A percentile compares a stretch with the other conserved stretches of the same genome.
Evolutionary conservation across 2,329 filamentous ascomycete species (phyloP).

Genomic region (Fusarium pilosicola): DNA sequence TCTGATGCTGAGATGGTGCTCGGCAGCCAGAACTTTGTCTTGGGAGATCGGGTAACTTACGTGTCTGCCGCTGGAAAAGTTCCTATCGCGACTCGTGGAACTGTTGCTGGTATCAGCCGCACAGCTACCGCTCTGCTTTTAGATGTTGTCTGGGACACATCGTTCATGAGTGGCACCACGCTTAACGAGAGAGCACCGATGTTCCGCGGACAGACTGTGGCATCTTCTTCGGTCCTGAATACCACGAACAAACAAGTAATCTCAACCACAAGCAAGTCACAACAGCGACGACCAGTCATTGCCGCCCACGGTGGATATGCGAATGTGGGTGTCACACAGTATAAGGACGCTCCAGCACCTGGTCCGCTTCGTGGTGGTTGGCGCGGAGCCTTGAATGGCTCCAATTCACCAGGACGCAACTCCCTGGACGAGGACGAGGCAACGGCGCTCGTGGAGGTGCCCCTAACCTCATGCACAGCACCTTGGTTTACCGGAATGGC

Average conservation of each 20-base stretch:
- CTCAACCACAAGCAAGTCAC: slow-evolving; percentile 64
- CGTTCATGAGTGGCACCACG: slow-evolving; percentile 97
- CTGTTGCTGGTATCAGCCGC: slow-evolving; percentile 92
- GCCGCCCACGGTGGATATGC: slow-evolving; percentile 63
- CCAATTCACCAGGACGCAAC: slow-evolving; percentile 51
- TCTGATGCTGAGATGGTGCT: slow-evolving; percentile 93
- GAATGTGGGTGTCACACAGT: slow-evolving; percentile 70
- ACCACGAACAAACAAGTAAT: slow-evolving; percentile 84
- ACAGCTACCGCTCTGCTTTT: slow-evolving; percentile 84
- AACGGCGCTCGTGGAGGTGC: slow-evolving; percentile 51
- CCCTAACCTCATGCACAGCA: slow-evolving; percentile 62
- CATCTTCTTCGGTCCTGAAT: slow-evolving; percentile 89
- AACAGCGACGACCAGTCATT: slow-evolving; percentile 61
- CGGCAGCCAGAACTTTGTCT: slow-evolving; percentile 80
- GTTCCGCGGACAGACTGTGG: slow-evolving; percentile 93
- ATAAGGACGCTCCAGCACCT: slow-evolving; percentile 65
- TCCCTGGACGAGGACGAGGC: slow-evolving; percentile 54
- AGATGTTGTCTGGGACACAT: slow-evolving; percentile 91
- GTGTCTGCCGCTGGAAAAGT: slow-evolving; percentile 93
- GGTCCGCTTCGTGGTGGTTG: slow-evolving; percentile 65
- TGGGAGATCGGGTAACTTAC: slow-evolving; percentile 94
- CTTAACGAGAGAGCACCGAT: slow-evolving; percentile 89
- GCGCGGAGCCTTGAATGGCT: slow-evolving; percentile 65
- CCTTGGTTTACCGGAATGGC: slow-evolving; percentile 61
- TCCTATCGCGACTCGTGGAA: slow-evolving; percentile 89